Evolutionary conservation across 2,329 filamentous ascomycete genomes (phyloP).

Genomic region (Cordyceps farinosa): DNA sequence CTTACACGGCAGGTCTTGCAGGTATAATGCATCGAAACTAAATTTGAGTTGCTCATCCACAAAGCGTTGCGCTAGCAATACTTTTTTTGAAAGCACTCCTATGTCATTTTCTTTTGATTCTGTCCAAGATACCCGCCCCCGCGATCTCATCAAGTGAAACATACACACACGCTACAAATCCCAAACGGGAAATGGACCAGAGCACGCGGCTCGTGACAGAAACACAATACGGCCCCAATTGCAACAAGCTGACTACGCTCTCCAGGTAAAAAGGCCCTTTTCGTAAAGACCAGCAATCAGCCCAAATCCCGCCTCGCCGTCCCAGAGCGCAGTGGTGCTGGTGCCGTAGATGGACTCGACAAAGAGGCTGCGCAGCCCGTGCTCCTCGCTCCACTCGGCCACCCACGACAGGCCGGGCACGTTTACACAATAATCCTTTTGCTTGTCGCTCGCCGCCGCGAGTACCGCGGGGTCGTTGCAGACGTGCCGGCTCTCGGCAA

Average conservation of each 20-base stretch:
- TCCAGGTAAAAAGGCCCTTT: constrained; percentile 33
- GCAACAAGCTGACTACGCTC: constrained; percentile 11
- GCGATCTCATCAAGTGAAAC: too few relatives aligned
- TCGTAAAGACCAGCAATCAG: constrained; percentile 38
- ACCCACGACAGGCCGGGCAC: constrained; percentile 28
- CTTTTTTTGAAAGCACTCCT: too few relatives aligned
- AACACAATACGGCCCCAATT: too few relatives aligned
- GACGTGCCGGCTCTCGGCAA: constrained; percentile 30
- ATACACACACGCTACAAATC: too few relatives aligned
- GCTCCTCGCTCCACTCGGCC: constrained; percentile 33
- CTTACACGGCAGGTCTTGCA: too few relatives aligned
- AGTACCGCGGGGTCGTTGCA: constrained; percentile 33
- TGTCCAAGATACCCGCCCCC: too few relatives aligned
- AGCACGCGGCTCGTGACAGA: too few relatives aligned
- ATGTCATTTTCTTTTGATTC: too few relatives aligned
- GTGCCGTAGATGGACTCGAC: constrained; percentile 32
- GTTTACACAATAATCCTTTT: constrained; percentile 17
- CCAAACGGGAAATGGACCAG: too few relatives aligned
- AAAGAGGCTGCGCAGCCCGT: constrained; percentile 33
- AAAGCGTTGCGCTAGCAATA: too few relatives aligned
- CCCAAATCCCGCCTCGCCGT: constrained; percentile 29
- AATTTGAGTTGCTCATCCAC: too few relatives aligned
- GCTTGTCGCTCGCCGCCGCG: constrained; percentile 21
- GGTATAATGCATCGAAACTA: too few relatives aligned
- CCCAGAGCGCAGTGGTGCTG: constrained; percentile 32